Evolutionary conservation across 2,329 filamentous ascomycete genomes (phyloP), one percentile per base, ranked within the genome.

Genomic region (Penicillium sp.): DNA sequence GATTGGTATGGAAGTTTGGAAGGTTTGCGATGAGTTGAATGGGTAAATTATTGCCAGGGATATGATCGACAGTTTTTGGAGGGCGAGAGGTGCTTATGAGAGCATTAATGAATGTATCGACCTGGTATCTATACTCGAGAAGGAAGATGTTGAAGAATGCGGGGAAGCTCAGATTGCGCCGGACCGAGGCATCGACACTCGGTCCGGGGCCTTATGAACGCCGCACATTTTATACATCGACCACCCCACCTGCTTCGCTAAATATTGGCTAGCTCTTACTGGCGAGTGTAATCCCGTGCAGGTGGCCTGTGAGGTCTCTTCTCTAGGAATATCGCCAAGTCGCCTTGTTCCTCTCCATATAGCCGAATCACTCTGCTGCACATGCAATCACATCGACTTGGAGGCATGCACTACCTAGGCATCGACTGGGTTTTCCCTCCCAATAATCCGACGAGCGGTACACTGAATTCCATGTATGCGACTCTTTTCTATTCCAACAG

Each of bases 111-210:
- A 38, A 10, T n/a, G 18, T 40, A 20, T 13, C 38, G 3, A 41
- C 16, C 3, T 38, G 28, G 16, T 46, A 43, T 46, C 22, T 50
- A 43, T 33, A 41, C 20, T 50, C 20, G 13, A 8, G 39, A 16
- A 7, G 16, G 41, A 25, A 5, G 27, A 33, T 14, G 25, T 44
- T 47, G 46, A 33, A 50, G 31, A 53, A 48, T 55, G 55, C 55
- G 55, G 54, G 52, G 54, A 55, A 53, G 35, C 30, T 44, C 25
- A 28, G 27, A n/a, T 8, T 31, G 18, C 36, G 43, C 41, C 58
- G 59, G 53, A 56, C 58, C 58, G 58, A 61, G 58, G 58, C 55
- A 55, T 48, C 41, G 28, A 35, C 43, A 14, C 43, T 35, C 38
- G 25, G 47, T 46, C 30, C 11, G 31, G n/a, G 14, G 7, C 30